Conservation (phyloP, 306 rosid genomes). For the Canavalia ensiformis region DNA sequence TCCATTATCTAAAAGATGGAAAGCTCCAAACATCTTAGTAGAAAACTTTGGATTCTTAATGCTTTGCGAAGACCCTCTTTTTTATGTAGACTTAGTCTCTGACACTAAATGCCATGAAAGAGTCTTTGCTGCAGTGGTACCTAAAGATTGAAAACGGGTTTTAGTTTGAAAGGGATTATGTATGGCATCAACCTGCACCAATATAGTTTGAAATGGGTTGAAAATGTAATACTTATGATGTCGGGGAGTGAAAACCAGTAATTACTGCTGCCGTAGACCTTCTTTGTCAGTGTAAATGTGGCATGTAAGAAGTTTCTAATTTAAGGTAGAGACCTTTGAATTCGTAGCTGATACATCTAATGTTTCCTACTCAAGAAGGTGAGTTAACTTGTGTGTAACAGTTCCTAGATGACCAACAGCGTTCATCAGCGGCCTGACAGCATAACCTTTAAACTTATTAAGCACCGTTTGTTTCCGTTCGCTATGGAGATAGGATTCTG, state of each 20-base stretch:
- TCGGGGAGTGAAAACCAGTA: conserved; percentile 80
- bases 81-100: too few relatives aligned
- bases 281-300: conserved; percentile 76
- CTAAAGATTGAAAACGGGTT: conserved; percentile 70
- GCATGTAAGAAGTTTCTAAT: conserved; percentile 90
- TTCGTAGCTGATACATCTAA: conserved; percentile 77
- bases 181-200: conserved; percentile 62
- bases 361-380: conserved; percentile 87
- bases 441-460: conserved; percentile 94
- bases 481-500: too few relatives aligned
- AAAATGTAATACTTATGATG: conserved; percentile 95
- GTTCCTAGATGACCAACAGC: conserved; percentile 99
- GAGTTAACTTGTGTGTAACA: conserved; percentile 89
- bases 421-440: conserved; percentile 88
- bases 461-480: conserved; percentile 51
- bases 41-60: too few relatives aligned
- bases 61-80: too few relatives aligned
- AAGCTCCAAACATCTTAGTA: too few relatives aligned
- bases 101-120: too few relatives aligned
- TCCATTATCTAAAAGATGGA: too few relatives aligned
- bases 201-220: conserved; percentile 78
- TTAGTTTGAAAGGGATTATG: conserved; percentile 66
- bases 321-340: conserved; percentile 70
- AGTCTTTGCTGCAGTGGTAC: conserved; percentile 35
- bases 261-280: conserved; percentile 89